phyloP scores from a whole-genome alignment of 768 basidiomycete species.

The Tulasnella sp. region DNA sequence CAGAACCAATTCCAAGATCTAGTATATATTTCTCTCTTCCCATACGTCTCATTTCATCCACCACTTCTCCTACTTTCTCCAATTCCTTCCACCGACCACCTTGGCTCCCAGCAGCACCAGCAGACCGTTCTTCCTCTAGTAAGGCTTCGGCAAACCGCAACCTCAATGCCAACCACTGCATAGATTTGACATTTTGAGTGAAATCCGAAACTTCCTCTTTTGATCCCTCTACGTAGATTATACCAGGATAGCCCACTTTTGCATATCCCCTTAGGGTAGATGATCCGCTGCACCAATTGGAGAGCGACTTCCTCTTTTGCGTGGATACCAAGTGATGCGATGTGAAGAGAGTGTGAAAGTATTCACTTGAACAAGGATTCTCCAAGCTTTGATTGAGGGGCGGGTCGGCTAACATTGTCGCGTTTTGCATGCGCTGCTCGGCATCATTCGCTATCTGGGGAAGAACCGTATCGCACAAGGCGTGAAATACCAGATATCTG shows the following conservation, averaged over 20 bases:
- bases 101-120: slow-evolving; percentile 10
- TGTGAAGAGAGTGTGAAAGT: slow-evolving; percentile 50
- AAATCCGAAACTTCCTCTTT: slow-evolving; percentile 46
- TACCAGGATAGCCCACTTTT: slow-evolving; percentile 61
- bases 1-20: slow-evolving; percentile 51
- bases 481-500: slow-evolving; percentile 50
- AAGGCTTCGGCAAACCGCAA: slow-evolving; percentile 46
- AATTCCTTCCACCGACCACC: slow-evolving; percentile 44
- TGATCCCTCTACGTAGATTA: slow-evolving; percentile 56
- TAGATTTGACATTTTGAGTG: slow-evolving; percentile 49
- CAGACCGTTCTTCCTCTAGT: slow-evolving; percentile 9
- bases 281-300: slow-evolving; percentile 39
- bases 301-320: slow-evolving; percentile 45
- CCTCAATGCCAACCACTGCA: slow-evolving; percentile 67
- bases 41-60: slow-evolving; percentile 49
- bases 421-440: not conserved
- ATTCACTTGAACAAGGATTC: not conserved
- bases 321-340: slow-evolving; percentile 62
- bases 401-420: not conserved
- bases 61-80: slow-evolving; percentile 54
- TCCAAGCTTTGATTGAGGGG: slow-evolving; percentile 4
- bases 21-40: slow-evolving; percentile 44
- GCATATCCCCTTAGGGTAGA: slow-evolving; percentile 51
- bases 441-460: slow-evolving; percentile 39
- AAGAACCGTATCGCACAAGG: slow-evolving; percentile 44